A percentile compares a stretch with the other conserved stretches of the same genome.
These are phyloP conservation scores for Sarocladium strictum DNA, from an alignment of 2,329 filamentous ascomycete genomes.

Conservation along the genomic window DNA sequence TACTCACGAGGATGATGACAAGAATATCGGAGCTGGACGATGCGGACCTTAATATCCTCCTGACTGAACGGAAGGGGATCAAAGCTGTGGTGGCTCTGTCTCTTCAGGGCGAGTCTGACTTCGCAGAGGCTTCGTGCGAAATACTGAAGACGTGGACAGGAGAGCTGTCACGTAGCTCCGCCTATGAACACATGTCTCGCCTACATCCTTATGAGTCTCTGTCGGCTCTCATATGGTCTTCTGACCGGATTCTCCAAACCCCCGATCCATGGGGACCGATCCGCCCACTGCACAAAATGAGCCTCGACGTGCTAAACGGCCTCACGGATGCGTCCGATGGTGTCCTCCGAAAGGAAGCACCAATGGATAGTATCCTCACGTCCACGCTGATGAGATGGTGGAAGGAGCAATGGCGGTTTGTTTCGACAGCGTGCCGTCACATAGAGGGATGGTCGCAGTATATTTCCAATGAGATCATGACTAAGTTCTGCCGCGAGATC, in stretches of 20 bases:
- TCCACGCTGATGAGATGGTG: conserved; percentile 64
- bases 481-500: conserved; percentile 87
- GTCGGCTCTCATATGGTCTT: neutral
- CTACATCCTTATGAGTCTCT: conserved; percentile 29
- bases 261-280: conserved; percentile 46
- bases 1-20: conserved; percentile 70
- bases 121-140: conserved; percentile 74
- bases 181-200: conserved; percentile 33
- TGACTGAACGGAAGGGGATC: conserved; percentile 60
- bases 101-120: conserved; percentile 71
- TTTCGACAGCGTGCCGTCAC: conserved; percentile 74
- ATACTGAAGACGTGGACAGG: conserved; percentile 77
- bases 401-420: conserved; percentile 74
- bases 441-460: conserved; percentile 79
- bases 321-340: conserved; percentile 52
- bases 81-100: conserved; percentile 72
- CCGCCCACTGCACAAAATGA: conserved; percentile 50
- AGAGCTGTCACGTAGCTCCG: conserved; percentile 44
- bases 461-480: conserved; percentile 73
- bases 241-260: neutral
- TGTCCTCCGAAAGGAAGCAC: conserved; percentile 54
- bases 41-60: conserved; percentile 63
- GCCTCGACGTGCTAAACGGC: conserved; percentile 48
- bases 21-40: conserved; percentile 71
- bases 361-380: conserved; percentile 29